Percentiles rank a stretch among this genome's conserved stretches.
Conservation (phyloP, 192 early-diverging fungal genomes). For the Coemansia asiatica region DNA sequence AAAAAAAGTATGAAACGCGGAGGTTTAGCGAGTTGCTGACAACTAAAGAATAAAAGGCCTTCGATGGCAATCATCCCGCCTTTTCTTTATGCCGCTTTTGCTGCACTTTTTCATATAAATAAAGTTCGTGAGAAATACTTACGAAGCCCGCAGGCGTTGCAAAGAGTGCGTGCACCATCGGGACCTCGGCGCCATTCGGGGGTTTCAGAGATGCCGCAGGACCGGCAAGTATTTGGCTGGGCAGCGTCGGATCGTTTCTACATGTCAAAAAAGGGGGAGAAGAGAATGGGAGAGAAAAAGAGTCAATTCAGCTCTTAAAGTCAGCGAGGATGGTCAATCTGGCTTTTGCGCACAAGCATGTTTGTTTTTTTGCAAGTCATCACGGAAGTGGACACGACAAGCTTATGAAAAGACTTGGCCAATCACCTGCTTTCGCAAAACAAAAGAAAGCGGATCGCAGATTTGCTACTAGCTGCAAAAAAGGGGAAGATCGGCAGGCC, state of each 20-base stretch:
- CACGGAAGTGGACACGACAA: background rate
- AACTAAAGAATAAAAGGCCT: background rate
- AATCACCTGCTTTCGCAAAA: background rate
- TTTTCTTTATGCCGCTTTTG: background rate
- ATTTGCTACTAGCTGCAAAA: constrained; percentile 6
- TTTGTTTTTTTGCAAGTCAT: background rate
- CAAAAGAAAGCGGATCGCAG: constrained; percentile 13
- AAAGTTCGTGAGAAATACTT: constrained; percentile 46
- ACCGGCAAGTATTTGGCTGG: constrained; percentile 67
- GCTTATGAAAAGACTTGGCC: constrained; percentile 1
- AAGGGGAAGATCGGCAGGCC: constrained; percentile 2
- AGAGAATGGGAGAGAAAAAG: background rate
- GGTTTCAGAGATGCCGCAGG: constrained; percentile 83
- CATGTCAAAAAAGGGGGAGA: constrained; percentile 2
- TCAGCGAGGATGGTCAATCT: background rate
- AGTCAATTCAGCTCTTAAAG: background rate
- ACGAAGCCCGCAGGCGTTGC: constrained; percentile 93
- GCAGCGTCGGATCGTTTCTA: constrained; percentile 58
- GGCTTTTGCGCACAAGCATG: background rate
- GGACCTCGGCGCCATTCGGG: constrained; percentile 96
- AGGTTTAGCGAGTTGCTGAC: background rate
- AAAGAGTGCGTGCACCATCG: constrained; percentile 85
- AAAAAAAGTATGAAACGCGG: background rate
- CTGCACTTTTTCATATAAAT: background rate
- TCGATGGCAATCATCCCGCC: background rate